Evolutionary conservation across 805 yeast genomes (phyloP).

Genomic region (Candida palmyrensis): DNA sequence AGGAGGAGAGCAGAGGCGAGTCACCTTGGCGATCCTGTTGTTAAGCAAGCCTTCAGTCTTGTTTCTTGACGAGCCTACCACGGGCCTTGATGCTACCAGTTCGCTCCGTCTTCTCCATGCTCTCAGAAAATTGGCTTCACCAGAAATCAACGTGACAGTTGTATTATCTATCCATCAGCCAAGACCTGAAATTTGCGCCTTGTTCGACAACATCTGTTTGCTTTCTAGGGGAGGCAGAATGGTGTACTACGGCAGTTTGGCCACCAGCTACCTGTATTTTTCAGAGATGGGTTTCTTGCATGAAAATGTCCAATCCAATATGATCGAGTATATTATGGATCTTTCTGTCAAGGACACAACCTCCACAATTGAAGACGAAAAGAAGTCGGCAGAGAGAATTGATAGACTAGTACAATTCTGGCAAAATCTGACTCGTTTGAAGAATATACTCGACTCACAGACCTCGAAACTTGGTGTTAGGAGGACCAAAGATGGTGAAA

Average conservation of each 20-base stretch:
- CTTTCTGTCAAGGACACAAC: constrained; percentile 32
- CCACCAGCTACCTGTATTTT: constrained; percentile 49
- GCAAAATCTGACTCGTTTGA: constrained; percentile 12
- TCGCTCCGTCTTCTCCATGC: constrained; percentile 62
- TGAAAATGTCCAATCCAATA: constrained; percentile 4
- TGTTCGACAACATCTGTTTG: constrained; percentile 65
- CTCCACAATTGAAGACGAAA: constrained; percentile 18
- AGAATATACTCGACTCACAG: neutral
- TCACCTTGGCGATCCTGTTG: constrained; percentile 74
- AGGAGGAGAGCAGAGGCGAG: constrained; percentile 80
- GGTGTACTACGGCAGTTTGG: constrained; percentile 40
- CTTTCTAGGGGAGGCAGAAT: constrained; percentile 55
- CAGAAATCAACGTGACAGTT: constrained; percentile 61
- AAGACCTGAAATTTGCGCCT: constrained; percentile 63
- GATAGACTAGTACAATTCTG: constrained; percentile 21
- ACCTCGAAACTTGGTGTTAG: neutral
- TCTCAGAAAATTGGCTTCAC: constrained; percentile 42
- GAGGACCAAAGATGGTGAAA: neutral
- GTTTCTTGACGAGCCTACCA: constrained; percentile 84
- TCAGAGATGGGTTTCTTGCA: constrained; percentile 12
- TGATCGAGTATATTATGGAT: constrained; percentile 30
- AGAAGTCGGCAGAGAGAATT: constrained; percentile 17
- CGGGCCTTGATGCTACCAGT: constrained; percentile 78
- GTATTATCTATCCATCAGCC: constrained; percentile 83
- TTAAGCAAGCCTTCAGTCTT: constrained; percentile 70